A percentile compares a stretch with the other conserved stretches of the same genome.
These are phyloP conservation scores for Aurantiochytrium sp. DNA, from an alignment of 108 stramenopile genomes.

Conservation along the genomic window DNA sequence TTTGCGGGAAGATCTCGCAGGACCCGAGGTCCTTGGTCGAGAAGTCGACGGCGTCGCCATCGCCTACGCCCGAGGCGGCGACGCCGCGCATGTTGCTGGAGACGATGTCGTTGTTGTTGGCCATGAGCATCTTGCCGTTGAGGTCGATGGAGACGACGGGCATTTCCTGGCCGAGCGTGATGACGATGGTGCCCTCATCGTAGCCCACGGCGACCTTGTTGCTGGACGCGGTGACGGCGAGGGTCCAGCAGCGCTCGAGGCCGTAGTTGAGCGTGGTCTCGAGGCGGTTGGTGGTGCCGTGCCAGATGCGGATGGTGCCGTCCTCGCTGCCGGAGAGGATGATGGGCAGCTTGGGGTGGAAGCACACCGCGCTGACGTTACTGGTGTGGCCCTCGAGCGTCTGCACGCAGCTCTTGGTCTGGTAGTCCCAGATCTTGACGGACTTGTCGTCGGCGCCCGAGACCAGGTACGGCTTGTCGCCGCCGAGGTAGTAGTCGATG, in stretches of 20 bases:
- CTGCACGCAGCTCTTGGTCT: conserved; percentile 75
- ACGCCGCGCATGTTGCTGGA: not conserved
- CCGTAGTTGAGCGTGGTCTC: conserved; percentile 98
- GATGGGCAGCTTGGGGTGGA: conserved; percentile 96
- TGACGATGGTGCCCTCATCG: conserved; percentile 96
- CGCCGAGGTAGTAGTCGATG: conserved; percentile 96
- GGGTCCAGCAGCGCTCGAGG: conserved; percentile 95
- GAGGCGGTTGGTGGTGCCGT: conserved; percentile 91
- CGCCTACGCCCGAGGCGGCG: not conserved
- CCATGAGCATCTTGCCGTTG: conserved; percentile 92
- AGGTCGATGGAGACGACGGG: conserved; percentile 97
- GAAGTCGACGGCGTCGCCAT: conserved; percentile 75
- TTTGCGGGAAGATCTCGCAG: conserved; percentile 90
- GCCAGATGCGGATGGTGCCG: conserved; percentile 97
- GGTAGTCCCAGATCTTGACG: conserved; percentile 91
- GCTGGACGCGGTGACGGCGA: conserved; percentile 80
- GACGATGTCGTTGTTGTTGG: conserved; percentile 85
- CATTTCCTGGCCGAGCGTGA: conserved; percentile 92
- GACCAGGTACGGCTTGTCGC: conserved; percentile 96
- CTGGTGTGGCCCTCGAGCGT: conserved; percentile 93
- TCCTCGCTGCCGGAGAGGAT: conserved; percentile 94
- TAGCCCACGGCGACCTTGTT: conserved; percentile 98
- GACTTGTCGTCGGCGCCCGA: conserved; percentile 95
- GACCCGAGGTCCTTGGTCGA: conserved; percentile 83
- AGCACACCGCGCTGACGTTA: conserved; percentile 93